These are phyloP conservation scores for Lactifluus subvellereus DNA, from an alignment of 768 basidiomycete species.

Conservation along the genomic window DNA sequence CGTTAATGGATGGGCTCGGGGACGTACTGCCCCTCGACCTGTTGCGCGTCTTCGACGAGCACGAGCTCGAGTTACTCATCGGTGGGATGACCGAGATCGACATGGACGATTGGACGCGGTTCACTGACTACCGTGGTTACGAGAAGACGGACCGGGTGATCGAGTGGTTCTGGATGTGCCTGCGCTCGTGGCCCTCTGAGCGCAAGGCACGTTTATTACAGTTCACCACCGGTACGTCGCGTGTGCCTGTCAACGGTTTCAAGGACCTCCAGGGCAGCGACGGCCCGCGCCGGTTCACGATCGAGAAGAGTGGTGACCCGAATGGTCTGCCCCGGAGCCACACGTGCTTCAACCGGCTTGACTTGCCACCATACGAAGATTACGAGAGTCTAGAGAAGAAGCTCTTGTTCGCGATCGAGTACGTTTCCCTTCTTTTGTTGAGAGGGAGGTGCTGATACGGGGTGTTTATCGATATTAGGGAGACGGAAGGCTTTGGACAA, in stretches of 20 bases:
- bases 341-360: conserved; percentile 89
- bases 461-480: conserved; percentile 37
- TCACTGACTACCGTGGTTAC: conserved; percentile 88
- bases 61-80: conserved; percentile 83
- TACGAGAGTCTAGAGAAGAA: conserved; percentile 85
- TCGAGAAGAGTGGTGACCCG: conserved; percentile 91
- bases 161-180: conserved; percentile 94
- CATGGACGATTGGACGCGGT: conserved; percentile 87
- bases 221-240: conserved; percentile 84
- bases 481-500: conserved; percentile 68
- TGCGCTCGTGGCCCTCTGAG: conserved; percentile 86
- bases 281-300: conserved; percentile 88
- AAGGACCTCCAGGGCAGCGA: conserved; percentile 93
- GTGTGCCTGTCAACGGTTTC: conserved; percentile 88
- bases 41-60: conserved; percentile 85
- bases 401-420: conserved; percentile 80
- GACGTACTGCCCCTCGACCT: conserved; percentile 82
- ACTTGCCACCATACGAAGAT: conserved; percentile 85
- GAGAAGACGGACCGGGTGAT: conserved; percentile 84
- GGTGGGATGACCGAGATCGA: conserved; percentile 64
- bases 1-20: conserved; percentile 80
- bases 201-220: conserved; percentile 81
- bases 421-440: conserved; percentile 30
- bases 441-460: neutral
- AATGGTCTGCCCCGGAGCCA: conserved; percentile 84